Percentiles rank a stretch among this genome's conserved stretches.
Conservation (phyloP, 768 basidiomycete species). For the Calocera viscosa region DNA sequence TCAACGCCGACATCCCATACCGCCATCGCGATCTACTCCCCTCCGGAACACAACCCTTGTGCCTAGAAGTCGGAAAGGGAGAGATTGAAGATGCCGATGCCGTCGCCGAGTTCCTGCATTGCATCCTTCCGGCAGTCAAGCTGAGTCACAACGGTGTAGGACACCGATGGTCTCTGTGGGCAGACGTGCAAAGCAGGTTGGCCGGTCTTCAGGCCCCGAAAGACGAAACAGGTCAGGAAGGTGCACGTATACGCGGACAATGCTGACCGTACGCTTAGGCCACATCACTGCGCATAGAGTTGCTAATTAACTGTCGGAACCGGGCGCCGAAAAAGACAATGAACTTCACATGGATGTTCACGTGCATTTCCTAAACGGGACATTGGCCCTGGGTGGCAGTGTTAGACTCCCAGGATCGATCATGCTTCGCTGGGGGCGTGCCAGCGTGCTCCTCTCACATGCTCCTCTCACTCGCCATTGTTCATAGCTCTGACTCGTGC, state of each 20-base stretch:
- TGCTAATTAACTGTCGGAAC: background rate
- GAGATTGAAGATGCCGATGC: background rate
- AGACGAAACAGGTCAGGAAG: background rate
- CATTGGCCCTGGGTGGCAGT: background rate
- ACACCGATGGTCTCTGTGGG: background rate
- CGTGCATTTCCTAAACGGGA: background rate
- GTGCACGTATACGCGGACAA: background rate
- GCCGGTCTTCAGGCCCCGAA: background rate
- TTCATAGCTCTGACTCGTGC: background rate
- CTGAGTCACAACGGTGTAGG: background rate
- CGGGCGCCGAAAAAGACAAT: background rate
- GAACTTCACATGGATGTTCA: background rate
- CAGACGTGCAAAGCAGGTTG: background rate
- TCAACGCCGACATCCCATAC: background rate
- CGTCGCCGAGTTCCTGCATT: background rate
- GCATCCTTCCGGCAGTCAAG: background rate
- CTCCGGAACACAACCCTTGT: background rate
- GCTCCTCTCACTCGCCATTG: background rate
- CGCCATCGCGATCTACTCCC: background rate
- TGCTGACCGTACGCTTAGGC: background rate
- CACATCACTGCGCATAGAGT: background rate
- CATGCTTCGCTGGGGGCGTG: no score
- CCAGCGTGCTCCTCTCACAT: background rate
- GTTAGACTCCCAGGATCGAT: background rate
- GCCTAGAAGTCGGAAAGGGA: background rate